phyloP scores from a whole-genome alignment of 2,329 filamentous ascomycete species.

The Cladosporium oxysporum region DNA sequence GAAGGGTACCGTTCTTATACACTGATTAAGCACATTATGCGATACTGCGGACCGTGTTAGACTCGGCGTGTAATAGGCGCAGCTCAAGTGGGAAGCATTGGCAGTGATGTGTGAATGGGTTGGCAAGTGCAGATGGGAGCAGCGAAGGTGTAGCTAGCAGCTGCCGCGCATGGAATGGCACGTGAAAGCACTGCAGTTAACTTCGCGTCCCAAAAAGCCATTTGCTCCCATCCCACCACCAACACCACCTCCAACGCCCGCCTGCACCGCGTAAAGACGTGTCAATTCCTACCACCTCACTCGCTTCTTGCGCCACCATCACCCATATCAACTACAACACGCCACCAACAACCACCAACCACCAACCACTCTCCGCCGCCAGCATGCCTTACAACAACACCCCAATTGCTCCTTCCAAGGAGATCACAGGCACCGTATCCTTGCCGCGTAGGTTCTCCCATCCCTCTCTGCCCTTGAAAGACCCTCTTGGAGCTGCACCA shows the following conservation, averaged over 20 bases:
- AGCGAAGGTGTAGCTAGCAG: not conserved
- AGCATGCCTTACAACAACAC: slow-evolving; percentile 88
- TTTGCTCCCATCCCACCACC: not conserved
- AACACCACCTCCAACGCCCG: not conserved
- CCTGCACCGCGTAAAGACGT: slow-evolving; percentile 12
- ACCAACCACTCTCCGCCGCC: not conserved
- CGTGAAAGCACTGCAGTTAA: slow-evolving; percentile 3
- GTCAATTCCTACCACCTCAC: not conserved
- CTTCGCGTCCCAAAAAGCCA: slow-evolving; percentile 10
- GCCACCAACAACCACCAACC: not conserved
- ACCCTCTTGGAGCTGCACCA: not conserved
- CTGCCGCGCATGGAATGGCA: not conserved
- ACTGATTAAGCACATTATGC: not conserved
- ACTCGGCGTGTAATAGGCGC: not conserved
- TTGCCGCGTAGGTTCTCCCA: slow-evolving; percentile 68
- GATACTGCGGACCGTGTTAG: not conserved
- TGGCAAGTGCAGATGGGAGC: not conserved
- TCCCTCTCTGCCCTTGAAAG: not conserved
- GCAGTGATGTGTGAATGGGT: not conserved
- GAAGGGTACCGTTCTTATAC: no score
- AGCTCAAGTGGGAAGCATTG: not conserved
- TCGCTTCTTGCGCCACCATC: not conserved
- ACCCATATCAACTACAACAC: not conserved
- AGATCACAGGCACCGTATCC: slow-evolving; percentile 80
- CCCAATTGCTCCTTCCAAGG: slow-evolving; percentile 75